Base-by-base conservation (phyloP, 805 yeast species). In the Citeromyces nyonsensis region DNA sequence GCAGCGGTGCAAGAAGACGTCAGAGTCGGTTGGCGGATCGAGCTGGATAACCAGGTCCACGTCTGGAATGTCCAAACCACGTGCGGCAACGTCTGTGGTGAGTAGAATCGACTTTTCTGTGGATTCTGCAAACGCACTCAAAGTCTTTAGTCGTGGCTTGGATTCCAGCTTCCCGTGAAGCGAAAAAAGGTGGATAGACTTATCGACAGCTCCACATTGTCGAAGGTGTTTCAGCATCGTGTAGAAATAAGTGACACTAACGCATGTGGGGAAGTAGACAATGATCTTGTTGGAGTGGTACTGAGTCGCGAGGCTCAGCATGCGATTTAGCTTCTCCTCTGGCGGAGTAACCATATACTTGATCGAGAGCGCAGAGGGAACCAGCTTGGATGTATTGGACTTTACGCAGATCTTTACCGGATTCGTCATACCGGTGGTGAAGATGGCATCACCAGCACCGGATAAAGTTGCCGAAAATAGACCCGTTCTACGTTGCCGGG, bases 1-100 rank as follows among this genome's bases (percentile, higher is more conserved):
- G 25, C 91, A 98, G 57, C 99, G 75, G 61, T 91, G 99, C 44
- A 91, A 91, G 55, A 91, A 91, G 59, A 91, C 97, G 61, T 97
- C 76, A 57, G 98, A 98, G 60, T 91, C 98, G 77, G 91, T 98
- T 54, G 98, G 98, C 35, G 98, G 98, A 56, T 91, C 99, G 50
- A 84, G 91, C 63, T 91, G 98, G 42, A 91, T 80, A 49, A 91
- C 91, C 98, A 98, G 91, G 61, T 93, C 98, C 35, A 91, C 98
- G 20, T 93, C 78, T 34, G 99, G 99, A 44, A 91, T 91, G 63
- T 91, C 99, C 43, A 91, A 71, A 15, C 99, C 99, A 67, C 99
- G 77, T 14, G 99, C 98, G 24, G 98, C 99, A 43, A 91, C 98
- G 57, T 91, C 98, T 1, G 99, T 91, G 61, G 97, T 91, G 35